Evolutionary conservation across 1,139 yeast genomes (phyloP).

Genomic region (Saccharomycopsis hybrid): DNA sequence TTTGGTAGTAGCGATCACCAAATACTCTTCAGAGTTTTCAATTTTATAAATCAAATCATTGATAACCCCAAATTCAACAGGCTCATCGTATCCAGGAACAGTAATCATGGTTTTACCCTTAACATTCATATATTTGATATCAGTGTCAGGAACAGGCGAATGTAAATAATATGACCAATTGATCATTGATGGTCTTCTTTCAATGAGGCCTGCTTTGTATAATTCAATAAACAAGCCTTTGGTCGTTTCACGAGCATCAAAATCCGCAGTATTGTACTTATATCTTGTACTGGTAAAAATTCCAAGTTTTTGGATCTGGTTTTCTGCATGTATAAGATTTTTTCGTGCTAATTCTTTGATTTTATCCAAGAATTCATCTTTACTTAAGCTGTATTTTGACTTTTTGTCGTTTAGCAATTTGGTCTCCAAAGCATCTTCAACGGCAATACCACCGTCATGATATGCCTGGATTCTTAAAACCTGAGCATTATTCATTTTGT

Average conservation of each 20-base stretch:
- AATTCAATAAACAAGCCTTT: slow-evolving; percentile 55
- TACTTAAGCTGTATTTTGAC: slow-evolving; percentile 4
- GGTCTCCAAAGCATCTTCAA: slow-evolving; percentile 96
- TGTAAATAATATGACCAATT: slow-evolving; percentile 95
- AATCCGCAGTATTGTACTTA: slow-evolving; percentile 1
- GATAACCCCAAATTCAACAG: slow-evolving; percentile 91
- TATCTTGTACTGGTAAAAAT: slow-evolving; percentile 63
- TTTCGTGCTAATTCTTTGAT: slow-evolving; percentile 99
- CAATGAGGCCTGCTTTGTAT: slow-evolving; percentile 91
- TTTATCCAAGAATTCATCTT: slow-evolving; percentile 49
- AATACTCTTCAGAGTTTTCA: slow-evolving; percentile 57
- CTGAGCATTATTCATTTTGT: slow-evolving; percentile 95
- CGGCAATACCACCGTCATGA: slow-evolving; percentile 98
- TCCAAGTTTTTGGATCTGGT: slow-evolving; percentile 80
- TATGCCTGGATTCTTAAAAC: slow-evolving; percentile 85
- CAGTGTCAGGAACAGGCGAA: slow-evolving; percentile 93
- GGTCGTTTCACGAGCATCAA: not conserved
- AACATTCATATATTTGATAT: slow-evolving; percentile 87
- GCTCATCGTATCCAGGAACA: slow-evolving; percentile 86
- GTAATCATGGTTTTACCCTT: slow-evolving; percentile 72
- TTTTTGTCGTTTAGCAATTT: slow-evolving; percentile 83
- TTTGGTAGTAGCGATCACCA: slow-evolving; percentile 95
- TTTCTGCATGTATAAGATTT: slow-evolving; percentile 67
- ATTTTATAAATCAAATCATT: slow-evolving; percentile 91
- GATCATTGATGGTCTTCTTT: slow-evolving; percentile 87